Percentiles rank a stretch among this genome's conserved stretches.
These are phyloP conservation scores for Camelina sativa DNA, from an alignment of 345 rosid species.

Conservation along the genomic window DNA sequence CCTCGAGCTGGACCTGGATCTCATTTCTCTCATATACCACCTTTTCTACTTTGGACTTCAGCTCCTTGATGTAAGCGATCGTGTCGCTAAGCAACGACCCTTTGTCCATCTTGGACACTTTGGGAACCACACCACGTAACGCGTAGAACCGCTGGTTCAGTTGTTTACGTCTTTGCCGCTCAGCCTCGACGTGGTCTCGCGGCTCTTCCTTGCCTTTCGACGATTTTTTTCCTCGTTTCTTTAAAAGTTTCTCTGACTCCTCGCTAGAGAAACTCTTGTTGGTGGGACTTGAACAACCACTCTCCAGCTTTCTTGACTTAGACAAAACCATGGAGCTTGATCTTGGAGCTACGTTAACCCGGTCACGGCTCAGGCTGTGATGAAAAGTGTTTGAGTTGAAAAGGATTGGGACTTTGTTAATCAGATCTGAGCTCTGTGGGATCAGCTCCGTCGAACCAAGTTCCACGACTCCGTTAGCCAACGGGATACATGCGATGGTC, in stretches of 20 bases:
- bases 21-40: too few relatives aligned
- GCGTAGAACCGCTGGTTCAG: slow-evolving; percentile 94
- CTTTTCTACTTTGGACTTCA: too few relatives aligned
- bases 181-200: slow-evolving; percentile 88
- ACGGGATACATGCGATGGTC: slow-evolving; percentile 82
- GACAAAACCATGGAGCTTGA: slow-evolving; percentile 38
- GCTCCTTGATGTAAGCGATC: too few relatives aligned
- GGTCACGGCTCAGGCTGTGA: neutral
- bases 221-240: slow-evolving; percentile 84
- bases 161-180: slow-evolving; percentile 93
- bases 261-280: slow-evolving; percentile 55
- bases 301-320: slow-evolving; percentile 49
- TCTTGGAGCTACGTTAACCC: slow-evolving; percentile 33
- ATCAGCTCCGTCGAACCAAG: slow-evolving; percentile 84
- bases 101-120: too few relatives aligned
- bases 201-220: slow-evolving; percentile 92
- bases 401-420: slow-evolving; percentile 67
- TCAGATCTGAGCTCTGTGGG: slow-evolving; percentile 73
- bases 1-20: too few relatives aligned
- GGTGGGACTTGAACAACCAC: slow-evolving; percentile 51
- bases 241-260: slow-evolving; percentile 73
- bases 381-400: slow-evolving; percentile 55
- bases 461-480: slow-evolving; percentile 84
- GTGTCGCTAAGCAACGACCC: too few relatives aligned
- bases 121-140: slow-evolving; percentile 53